Evolutionary conservation across 768 basidiomycete species (phyloP), one percentile per base, ranked within the genome.

Genomic region (Suillus variegatus): DNA sequence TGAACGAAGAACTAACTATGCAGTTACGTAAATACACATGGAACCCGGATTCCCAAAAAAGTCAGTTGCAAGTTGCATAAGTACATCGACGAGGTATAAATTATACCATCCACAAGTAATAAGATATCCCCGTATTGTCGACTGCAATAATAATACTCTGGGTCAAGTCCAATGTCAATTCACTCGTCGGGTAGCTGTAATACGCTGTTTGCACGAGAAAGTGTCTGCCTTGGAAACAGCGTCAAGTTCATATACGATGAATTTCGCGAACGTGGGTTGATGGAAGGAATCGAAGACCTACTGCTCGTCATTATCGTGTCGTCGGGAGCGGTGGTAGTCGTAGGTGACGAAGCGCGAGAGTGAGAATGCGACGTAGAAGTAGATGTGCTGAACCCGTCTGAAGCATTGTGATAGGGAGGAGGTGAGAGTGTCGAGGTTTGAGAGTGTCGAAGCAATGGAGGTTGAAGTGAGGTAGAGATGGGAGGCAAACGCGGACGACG

Each of bases 161-260:
- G 9, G 3, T 41, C 22, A 1, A 58, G 22, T 65, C 8, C 5
- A 47, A 25, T 20, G 43, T 16, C 9, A 14, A 10, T 43, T 60
- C 54, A 64, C 36, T 64, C 65, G 5, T 64, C 55, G 1, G 62
- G 54, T 44, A 62, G 49, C 43, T 69, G 64, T 55, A 68, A 56
- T 18, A 68, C 66, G 40, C 79, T 81, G 54, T 63, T 73, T 20
- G 76, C 73, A 66, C 83, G 79, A 69, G 77, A 78, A 18, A 79
- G 65, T 9, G 65, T 68, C 61, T 78, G 80, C 61, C 88, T 81
- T 51, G 88, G 81, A 40, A 81, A 76, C 65, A 86, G 72, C n/a
- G 78, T 80, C 44, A 91, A 72, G 72, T 84, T 91, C 73, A 87
- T 82, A 74, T 87, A 85, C 5, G 90, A 91, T 9, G 82, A 81